Evolutionary conservation across 192 early-diverging fungal genomes (phyloP), one percentile per base, ranked within the genome.

Genomic region (Backusella circina): DNA sequence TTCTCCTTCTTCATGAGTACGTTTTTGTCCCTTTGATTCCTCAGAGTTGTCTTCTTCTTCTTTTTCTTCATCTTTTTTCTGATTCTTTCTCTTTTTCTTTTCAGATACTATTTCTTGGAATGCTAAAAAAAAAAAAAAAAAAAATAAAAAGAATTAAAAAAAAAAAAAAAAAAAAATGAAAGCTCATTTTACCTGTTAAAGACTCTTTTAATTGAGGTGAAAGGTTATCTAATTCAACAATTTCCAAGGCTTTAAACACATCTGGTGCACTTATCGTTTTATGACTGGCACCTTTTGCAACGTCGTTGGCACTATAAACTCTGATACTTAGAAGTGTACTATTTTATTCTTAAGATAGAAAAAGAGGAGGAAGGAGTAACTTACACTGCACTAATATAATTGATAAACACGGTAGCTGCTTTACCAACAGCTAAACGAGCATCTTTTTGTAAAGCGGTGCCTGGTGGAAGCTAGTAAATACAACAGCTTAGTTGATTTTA

Each of bases 391-490:
- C 79, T 75, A 1, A 88, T 70, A 41, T 88, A 88, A 36, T 83
- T 88, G 74, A 88, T 83, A 57, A 88, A 88, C 2, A 88, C 72
- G 0, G 84, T 86, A 10, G 84, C 81, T 28, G 86, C 83, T 71
- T 86, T 88, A 75, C 80, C 74, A 18, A 88, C 80, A 15, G 86
- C 86, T 26, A 86, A 67, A 61, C 81, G 86, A 9, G 86, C 86
- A 66, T 88, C 83, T 26, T 81, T 81, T 67, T 86, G 86, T 67
- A 88, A 76, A 21, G 79, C 80, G 8, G 84, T 86, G 30, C 84
- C 82, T 9, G 83, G 75, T 10, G 86, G 86, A 35, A 88, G 78
- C 86, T 88, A 67, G 13, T 13, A 16, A 75, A 8, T 33, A 69
- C 23, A 21, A 69, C 16, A 21, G n/a, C 3, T n/a, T 3, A 47